phyloP scores from a whole-genome alignment of 805 yeast species.

The Lachancea sp. region DNA sequence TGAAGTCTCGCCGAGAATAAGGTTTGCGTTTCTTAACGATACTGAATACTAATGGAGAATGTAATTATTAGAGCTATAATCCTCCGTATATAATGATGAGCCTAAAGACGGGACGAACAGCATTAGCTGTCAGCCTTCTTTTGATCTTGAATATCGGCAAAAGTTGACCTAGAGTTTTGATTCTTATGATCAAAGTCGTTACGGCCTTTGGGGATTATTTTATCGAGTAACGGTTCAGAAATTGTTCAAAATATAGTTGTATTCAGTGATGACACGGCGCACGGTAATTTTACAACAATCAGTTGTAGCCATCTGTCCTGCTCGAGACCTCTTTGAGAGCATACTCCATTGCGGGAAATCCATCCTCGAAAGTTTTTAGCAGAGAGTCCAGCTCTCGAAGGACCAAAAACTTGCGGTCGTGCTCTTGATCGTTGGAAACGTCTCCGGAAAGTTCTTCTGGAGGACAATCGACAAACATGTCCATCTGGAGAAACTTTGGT shows the following conservation, averaged over 20 bases:
- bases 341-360: slow-evolving; percentile 25
- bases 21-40: background rate
- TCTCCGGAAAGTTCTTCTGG: slow-evolving; percentile 12
- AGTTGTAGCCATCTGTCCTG: background rate
- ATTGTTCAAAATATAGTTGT: too few relatives aligned
- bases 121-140: too few relatives aligned
- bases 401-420: slow-evolving; percentile 27
- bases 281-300: too few relatives aligned
- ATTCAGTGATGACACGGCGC: too few relatives aligned
- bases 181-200: too few relatives aligned
- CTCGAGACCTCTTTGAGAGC: slow-evolving; percentile 18
- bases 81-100: background rate
- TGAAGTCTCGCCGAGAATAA: background rate
- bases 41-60: background rate
- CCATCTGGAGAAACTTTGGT: slow-evolving; percentile 22
- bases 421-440: slow-evolving; percentile 7
- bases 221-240: too few relatives aligned
- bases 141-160: too few relatives aligned
- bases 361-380: slow-evolving; percentile 27
- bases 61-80: background rate
- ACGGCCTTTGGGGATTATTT: background rate
- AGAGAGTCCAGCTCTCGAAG: slow-evolving; percentile 25
- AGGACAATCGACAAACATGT: slow-evolving; percentile 25
- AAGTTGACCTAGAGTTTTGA: too few relatives aligned
- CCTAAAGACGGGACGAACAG: background rate